Conservation (phyloP, 495 filamentous ascomycete genomes). For the Penicillium goetzii region DNA sequence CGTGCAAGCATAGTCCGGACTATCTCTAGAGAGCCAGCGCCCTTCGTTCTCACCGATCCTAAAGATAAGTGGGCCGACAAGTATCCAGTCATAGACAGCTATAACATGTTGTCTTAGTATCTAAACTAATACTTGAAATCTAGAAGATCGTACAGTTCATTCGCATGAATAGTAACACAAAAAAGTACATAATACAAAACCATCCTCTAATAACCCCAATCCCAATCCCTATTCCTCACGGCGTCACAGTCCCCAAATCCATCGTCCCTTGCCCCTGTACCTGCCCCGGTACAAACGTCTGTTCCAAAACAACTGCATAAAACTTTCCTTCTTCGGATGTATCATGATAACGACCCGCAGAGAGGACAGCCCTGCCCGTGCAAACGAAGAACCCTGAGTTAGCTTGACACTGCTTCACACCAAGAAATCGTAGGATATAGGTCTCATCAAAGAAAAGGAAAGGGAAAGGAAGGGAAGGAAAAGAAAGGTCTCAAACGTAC, state of each 20-base stretch:
- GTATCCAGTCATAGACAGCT: not conserved
- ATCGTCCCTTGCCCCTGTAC: slow-evolving; percentile 5
- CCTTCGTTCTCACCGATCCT: slow-evolving; percentile 63
- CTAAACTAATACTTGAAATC: too few species aligned
- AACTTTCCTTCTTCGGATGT: slow-evolving; percentile 47
- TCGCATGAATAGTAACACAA: not conserved
- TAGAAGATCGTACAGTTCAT: not conserved
- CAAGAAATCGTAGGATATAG: too few species aligned
- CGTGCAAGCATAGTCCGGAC: slow-evolving; percentile 51
- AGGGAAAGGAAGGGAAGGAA: slow-evolving; percentile 20
- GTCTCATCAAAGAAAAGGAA: too few species aligned
- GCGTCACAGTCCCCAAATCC: slow-evolving; percentile 18
- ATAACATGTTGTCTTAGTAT: too few species aligned
- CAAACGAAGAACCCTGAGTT: not conserved
- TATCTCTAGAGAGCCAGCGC: slow-evolving; percentile 58
- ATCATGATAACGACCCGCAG: slow-evolving; percentile 48
- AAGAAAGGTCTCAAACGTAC: slow-evolving; percentile 32
- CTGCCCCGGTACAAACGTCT: slow-evolving; percentile 18
- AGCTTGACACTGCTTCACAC: slow-evolving; percentile 6
- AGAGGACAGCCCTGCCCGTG: slow-evolving; percentile 39
- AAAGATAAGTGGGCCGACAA: slow-evolving; percentile 80
- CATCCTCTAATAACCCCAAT: not conserved
- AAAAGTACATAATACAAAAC: not conserved
- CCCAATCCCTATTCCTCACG: slow-evolving; percentile 6
- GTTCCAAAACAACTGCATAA: slow-evolving; percentile 50